Base-by-base conservation (phyloP, 2,329 filamentous ascomycete species). In the Phoma sp. region DNA sequence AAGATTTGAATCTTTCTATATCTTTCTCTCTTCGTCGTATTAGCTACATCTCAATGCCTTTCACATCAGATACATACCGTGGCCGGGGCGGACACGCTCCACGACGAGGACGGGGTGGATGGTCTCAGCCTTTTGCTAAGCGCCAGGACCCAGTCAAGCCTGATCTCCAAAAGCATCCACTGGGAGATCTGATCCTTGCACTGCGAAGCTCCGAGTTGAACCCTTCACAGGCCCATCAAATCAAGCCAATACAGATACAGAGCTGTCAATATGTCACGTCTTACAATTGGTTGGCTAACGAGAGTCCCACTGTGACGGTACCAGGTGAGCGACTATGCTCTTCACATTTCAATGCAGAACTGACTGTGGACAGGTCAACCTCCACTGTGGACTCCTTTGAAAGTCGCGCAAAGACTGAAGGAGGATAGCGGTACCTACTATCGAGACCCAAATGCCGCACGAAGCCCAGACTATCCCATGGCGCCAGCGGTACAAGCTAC, bases 381-480 rank as follows among this genome's bases (percentile, higher is more conserved):
- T 14, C 79, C 82, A 7, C 65, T 61, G 4, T 86, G 83, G 83
- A 79, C 76, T 4, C 82, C 82, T 9, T 71, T 75, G 0, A 23
- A 58, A 2, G 43, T 61, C 2, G 59, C 72, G 14, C 60, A 47
- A 10, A 60, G 72, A 43, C 70, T 85, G 8, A 57, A 63, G 7
- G 66, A 73, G 56, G 84, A 86, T 57, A 64, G 56, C 7, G 82
- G 81, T 2, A 60, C 72, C 0, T 86, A 80, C 61, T 85, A 77
- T 55, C 80, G 82, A 3, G 84, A 87, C 60, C 66, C 73, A 2
- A 86, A 86, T 54, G 79, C 82, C 0, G 81, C 81, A 0, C 74
- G 72, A 2, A 83, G 75, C 49, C 78, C 82, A 1, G 40, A 60
- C 0, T 79, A 84, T 60, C 82, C 83, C 0, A 72, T 81, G 18